Base-by-base conservation (phyloP, 2,329 filamentous ascomycete genomes). In the Apiospora pterosperma region DNA sequence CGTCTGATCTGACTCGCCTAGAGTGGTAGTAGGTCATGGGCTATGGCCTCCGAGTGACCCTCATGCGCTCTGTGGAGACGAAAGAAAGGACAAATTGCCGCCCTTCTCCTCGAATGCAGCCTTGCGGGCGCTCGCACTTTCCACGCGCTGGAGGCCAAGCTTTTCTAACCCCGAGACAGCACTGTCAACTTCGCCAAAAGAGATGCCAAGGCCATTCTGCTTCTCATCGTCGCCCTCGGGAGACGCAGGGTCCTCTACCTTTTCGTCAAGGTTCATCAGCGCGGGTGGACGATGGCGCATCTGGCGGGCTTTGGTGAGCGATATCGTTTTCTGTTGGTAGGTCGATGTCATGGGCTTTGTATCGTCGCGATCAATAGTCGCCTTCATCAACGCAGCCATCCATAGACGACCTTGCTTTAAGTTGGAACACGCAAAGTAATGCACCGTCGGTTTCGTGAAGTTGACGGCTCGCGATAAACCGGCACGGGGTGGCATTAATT, bases 361-460 rank as follows among this genome's bases (percentile, higher is more conserved):
- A 72, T 91, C 88, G 71, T 99, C 96, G 66, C 95, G 90, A 75
- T 98, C 95, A 71, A 99, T 99, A 1, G 96, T 99, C 12, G 96
- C 96, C 80, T 99, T 99, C 92, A 99, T 97, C 62, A 99, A 81
- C 6, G 96, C 96, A 5, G 93, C 96, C 96, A 99, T 99, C 96
- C 96, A 99, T 44, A 96, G 81, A 14, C 96, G 89, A 19, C 96
- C 96, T 74, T 96, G 88, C 71, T 92, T 89, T 65, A 97, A 82
- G 71, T 91, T 97, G 62, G 96, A 94, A 25, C 97, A 93, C 5
- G 96, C 96, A 77, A 99, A 99, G 77, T 97, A 98, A 77, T 99
- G 96, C 42, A 97, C 92, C 10, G 93, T 96, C 5, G 96, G 96
- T 76, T 97, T 97, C 1, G 96, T 99, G 76, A 99, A 99, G 74